A percentile compares a stretch with the other conserved stretches of the same genome.
Conservation (phyloP, 116 monocot genomes). For the Papilionanthe hybrid region DNA sequence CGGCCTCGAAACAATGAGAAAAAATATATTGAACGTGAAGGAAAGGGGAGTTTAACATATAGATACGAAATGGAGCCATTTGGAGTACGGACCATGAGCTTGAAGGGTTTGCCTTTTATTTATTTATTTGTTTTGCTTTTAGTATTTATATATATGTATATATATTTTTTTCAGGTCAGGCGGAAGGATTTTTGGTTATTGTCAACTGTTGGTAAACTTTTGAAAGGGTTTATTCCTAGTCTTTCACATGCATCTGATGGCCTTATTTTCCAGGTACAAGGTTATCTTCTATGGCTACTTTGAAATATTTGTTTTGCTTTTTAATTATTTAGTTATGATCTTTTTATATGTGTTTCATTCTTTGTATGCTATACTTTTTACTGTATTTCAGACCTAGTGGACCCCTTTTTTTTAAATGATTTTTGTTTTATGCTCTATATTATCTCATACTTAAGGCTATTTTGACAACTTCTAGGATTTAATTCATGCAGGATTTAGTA, state of each 20-base stretch:
- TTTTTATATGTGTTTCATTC: not conserved
- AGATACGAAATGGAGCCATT: constrained; percentile 99
- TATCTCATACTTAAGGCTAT: not conserved
- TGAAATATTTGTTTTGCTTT: not conserved
- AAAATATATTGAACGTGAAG: constrained; percentile 52
- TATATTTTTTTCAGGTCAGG: constrained; percentile 69
- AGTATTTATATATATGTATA: constrained; percentile 1
- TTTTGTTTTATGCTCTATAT: not conserved
- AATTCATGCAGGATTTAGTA: too few species aligned
- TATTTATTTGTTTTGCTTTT: not conserved
- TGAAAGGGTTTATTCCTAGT: constrained; percentile 73
- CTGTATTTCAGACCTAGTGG: not conserved
- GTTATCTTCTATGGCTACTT: not conserved
- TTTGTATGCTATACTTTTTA: not conserved
- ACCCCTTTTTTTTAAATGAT: not conserved
- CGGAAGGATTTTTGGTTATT: constrained; percentile 93
- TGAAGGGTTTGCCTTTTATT: not conserved
- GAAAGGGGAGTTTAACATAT: constrained; percentile 50
- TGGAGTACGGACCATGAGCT: constrained; percentile 41
- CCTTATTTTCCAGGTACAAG: constrained; percentile 88
- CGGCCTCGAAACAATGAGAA: constrained; percentile 75
- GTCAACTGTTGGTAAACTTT: constrained; percentile 74
- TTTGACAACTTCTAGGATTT: too few species aligned
- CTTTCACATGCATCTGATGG: constrained; percentile 96
- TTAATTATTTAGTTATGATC: not conserved